Evolutionary conservation across 2,329 filamentous ascomycete genomes (phyloP).

Genomic region (Colletotrichum eremochloae): DNA sequence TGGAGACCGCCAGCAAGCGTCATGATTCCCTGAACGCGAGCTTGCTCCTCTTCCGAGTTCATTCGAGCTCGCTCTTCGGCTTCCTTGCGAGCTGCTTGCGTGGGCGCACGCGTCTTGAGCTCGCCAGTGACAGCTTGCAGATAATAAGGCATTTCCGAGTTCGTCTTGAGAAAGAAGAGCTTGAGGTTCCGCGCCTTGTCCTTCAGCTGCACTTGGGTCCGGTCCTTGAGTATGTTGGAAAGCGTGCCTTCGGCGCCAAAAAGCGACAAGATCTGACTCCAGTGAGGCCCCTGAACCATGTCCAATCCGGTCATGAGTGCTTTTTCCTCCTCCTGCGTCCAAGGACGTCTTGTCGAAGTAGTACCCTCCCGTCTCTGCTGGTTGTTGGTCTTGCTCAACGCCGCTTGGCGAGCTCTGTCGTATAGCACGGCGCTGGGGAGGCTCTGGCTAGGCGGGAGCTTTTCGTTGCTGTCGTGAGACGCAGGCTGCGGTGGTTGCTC

Average conservation of each 20-base stretch:
- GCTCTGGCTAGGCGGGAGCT: conserved; percentile 68
- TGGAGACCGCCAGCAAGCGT: conserved; percentile 67
- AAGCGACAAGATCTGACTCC: conserved; percentile 89
- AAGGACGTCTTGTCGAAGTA: conserved; percentile 79
- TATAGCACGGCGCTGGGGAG: conserved; percentile 69
- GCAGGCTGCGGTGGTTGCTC: conserved; percentile 46
- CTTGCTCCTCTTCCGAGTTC: conserved; percentile 71
- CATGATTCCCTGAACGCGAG: conserved; percentile 72
- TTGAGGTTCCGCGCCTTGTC: conserved; percentile 93
- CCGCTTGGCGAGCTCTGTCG: conserved; percentile 70
- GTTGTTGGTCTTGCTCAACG: conserved; percentile 67
- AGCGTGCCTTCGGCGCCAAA: conserved; percentile 85
- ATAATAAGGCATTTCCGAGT: conserved; percentile 90
- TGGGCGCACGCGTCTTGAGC: conserved; percentile 85
- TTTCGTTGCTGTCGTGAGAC: conserved; percentile 51
- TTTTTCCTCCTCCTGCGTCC: conserved; percentile 91
- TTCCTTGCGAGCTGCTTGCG: conserved; percentile 77
- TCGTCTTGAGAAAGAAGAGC: conserved; percentile 91
- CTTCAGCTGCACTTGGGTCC: conserved; percentile 92
- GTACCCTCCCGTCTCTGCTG: conserved; percentile 69
- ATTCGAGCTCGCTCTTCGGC: conserved; percentile 73
- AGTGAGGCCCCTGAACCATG: conserved; percentile 90
- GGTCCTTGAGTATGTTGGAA: conserved; percentile 86
- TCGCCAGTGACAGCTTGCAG: conserved; percentile 90
- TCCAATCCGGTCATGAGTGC: conserved; percentile 90